phyloP scores from a whole-genome alignment of 805 yeast genomes.

The Danielia reshetovae region DNA sequence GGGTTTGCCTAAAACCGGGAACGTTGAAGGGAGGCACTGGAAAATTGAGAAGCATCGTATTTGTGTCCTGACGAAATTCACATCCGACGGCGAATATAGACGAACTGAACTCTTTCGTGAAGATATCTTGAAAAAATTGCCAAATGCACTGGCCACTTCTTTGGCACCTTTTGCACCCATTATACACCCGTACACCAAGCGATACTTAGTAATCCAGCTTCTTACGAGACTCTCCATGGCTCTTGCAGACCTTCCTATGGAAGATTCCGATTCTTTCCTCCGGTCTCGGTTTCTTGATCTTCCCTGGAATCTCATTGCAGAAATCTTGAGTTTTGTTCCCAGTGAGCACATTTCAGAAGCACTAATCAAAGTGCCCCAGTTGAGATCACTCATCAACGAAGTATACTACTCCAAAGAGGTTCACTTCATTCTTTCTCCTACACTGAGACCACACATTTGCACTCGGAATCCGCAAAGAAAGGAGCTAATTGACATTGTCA shows the following conservation, averaged over 20 bases:
- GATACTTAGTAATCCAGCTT: no score
- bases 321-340: constrained; percentile 8
- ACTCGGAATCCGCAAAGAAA: constrained; percentile 6
- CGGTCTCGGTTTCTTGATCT: constrained; percentile 8
- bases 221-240: no score
- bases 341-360: constrained; percentile 8
- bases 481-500: constrained; percentile 16
- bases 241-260: no score
- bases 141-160: no score
- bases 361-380: constrained; percentile 11
- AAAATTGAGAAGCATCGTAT: no score
- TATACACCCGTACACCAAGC: no score
- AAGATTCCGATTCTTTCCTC: no score
- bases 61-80: constrained; percentile 13
- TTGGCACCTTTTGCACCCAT: no score
- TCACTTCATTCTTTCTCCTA: constrained; percentile 32
- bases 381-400: constrained; percentile 22
- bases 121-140: no score
- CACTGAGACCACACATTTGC: constrained; percentile 20
- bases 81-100: constrained; percentile 2
- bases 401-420: constrained; percentile 28
- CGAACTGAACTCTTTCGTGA: no score
- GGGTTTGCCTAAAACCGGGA: no score
- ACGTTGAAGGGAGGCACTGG: no score
- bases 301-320: constrained; percentile 12